Evolutionary conservation across 2,329 filamentous ascomycete species (phyloP), one percentile per base, ranked within the genome.

Genomic region (Emergomyces pasteurianus): DNA sequence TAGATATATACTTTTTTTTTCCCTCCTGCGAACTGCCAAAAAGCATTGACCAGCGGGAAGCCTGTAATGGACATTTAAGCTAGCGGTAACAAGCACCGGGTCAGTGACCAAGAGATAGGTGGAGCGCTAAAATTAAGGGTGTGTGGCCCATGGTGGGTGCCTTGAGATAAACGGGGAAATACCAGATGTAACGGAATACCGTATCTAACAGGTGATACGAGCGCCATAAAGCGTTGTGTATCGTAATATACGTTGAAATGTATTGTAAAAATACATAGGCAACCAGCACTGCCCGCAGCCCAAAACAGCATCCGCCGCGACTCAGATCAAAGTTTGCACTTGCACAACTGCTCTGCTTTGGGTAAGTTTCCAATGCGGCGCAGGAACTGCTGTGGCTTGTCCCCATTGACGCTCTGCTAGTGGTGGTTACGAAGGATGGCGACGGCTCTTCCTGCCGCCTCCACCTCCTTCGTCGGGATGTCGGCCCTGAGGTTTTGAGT

Each of bases 321-420:
- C 3, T 16, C 26, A 52, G 34, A 53, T 21, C 3, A n/a, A 53
- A 53, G 50, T 53, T 36, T 53, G 26, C 18, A n/a, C 31, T 26
- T 31, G 23, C 14, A 5, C 23, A 18, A 18, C 5, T 10, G 31
- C 5, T 14, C 50, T 12, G 5, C n/a, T 28, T n/a, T 28, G 18
- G 38, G 36, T 10, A 5, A 4, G 23, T 7, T 38, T 9, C 2
- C 16, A 31, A n/a, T 42, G 54, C 54, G 54, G 54, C 54, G 54
- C 54, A 56, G 54, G 54, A 57, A 43, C 38, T 57, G 12, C 40
- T 43, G 54, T 57, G 54, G 54, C 54, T 57, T n/a, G 38, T 10
- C 14, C 16, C 16, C 31, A 23, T n/a, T 52, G 42, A 21, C 12
- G 3, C 14, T 8, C 26, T 5, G 16, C 7, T 52, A 23, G n/a